These are phyloP conservation scores for Pueraria montana DNA, from an alignment of 306 rosid species.

Conservation along the genomic window DNA sequence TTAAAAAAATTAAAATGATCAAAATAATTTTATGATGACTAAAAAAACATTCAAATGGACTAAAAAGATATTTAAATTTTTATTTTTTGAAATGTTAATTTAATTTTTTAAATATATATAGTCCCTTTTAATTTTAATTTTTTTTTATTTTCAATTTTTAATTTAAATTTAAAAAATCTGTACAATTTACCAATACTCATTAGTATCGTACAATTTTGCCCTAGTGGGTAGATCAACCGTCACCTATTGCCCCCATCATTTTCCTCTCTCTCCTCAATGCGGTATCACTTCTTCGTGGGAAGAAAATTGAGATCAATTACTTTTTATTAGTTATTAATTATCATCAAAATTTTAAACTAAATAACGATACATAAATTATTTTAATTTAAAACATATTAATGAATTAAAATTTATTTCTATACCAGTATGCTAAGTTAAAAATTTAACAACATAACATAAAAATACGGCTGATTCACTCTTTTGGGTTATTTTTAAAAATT, in stretches of 20 bases:
- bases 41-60: too few species aligned
- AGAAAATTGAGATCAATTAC: neutral
- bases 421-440: neutral
- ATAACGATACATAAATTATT: neutral
- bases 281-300: neutral
- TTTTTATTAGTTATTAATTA: neutral
- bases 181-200: neutral
- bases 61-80: too few species aligned
- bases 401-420: neutral
- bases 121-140: neutral
- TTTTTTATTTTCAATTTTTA: neutral
- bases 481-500: too few species aligned
- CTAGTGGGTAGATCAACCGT: constrained; percentile 37
- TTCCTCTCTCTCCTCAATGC: neutral
- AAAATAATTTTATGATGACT: too few species aligned
- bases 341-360: neutral
- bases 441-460: neutral
- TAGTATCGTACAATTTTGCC: neutral
- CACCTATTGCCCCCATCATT: constrained; percentile 1
- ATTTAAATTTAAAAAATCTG: neutral
- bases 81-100: too few species aligned
- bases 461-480: too few species aligned
- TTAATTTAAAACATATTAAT: neutral
- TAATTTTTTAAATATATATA: neutral
- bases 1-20: too few species aligned